phyloP scores from a whole-genome alignment of 768 basidiomycete species.

The Mycena amicta region DNA sequence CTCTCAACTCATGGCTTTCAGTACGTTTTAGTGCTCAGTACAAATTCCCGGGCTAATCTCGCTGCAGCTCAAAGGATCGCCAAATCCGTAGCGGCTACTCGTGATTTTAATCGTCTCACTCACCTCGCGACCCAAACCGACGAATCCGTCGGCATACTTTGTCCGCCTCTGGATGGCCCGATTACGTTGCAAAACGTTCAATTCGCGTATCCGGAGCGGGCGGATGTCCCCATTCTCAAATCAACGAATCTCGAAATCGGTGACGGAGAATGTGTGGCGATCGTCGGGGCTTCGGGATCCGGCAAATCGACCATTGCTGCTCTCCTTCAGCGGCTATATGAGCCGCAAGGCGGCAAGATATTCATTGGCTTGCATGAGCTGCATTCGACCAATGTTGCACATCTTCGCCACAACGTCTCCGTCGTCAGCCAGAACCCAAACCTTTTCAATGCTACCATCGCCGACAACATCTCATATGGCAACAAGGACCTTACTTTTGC shows the following conservation, averaged over 20 bases:
- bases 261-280: slow-evolving; percentile 74
- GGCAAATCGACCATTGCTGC: slow-evolving; percentile 85
- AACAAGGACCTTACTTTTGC: slow-evolving; percentile 44
- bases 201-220: slow-evolving; percentile 85
- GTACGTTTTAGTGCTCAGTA: slow-evolving; percentile 48
- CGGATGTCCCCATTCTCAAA: slow-evolving; percentile 71
- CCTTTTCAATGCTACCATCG: slow-evolving; percentile 76
- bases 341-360: slow-evolving; percentile 63
- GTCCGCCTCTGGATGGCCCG: slow-evolving; percentile 65
- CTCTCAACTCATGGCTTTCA: slow-evolving; percentile 88
- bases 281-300: slow-evolving; percentile 82
- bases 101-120: slow-evolving; percentile 74
- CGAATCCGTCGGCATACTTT: slow-evolving; percentile 71
- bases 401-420: slow-evolving; percentile 73
- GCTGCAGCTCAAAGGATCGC: slow-evolving; percentile 70
- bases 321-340: slow-evolving; percentile 78
- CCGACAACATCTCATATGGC: slow-evolving; percentile 80
- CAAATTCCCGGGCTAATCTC: not conserved
- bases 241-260: slow-evolving; percentile 65
- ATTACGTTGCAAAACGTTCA: slow-evolving; percentile 73
- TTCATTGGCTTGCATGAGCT: slow-evolving; percentile 55
- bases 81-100: slow-evolving; percentile 84
- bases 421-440: slow-evolving; percentile 79
- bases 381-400: slow-evolving; percentile 54
- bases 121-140: slow-evolving; percentile 61